These are phyloP conservation scores for Aphanomyces invadans DNA, from an alignment of 352 stramenopile species.

Conservation along the genomic window DNA sequence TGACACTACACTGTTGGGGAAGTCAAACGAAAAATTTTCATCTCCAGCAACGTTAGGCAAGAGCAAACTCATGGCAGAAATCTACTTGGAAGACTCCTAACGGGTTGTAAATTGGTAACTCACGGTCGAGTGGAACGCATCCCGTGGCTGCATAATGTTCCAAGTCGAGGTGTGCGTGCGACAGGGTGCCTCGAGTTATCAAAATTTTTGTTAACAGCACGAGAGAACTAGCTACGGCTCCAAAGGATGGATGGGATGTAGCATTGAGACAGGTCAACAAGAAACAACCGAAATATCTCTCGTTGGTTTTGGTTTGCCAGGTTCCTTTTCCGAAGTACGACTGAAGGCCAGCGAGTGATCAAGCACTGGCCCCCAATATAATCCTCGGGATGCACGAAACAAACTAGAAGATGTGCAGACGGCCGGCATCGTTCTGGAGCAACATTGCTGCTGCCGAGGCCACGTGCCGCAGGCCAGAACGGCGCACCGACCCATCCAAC, in stretches of 20 bases:
- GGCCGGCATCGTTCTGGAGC: background rate
- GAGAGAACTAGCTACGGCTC: no score
- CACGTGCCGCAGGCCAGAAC: background rate
- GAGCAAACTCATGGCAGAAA: no score
- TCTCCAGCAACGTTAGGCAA: no score
- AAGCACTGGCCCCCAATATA: slow-evolving; percentile 17
- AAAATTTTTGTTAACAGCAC: no score
- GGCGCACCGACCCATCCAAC: background rate
- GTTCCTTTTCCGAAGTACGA: slow-evolving; percentile 6
- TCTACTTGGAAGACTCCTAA: no score
- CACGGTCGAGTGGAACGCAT: no score
- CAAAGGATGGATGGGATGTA: slow-evolving; percentile 5
- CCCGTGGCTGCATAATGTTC: no score
- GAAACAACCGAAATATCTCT: slow-evolving; percentile 13
- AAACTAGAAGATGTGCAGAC: slow-evolving; percentile 8
- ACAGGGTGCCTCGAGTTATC: no score
- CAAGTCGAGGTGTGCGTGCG: no score
- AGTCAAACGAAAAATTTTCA: no score
- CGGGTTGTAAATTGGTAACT: no score
- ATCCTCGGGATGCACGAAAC: background rate
- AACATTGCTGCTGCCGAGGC: slow-evolving; percentile 6
- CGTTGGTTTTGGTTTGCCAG: slow-evolving; percentile 15
- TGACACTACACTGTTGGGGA: no score
- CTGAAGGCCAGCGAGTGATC: slow-evolving; percentile 6
- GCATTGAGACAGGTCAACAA: slow-evolving; percentile 18